Evolutionary conservation across 768 basidiomycete species (phyloP), one percentile per base, ranked within the genome.

Genomic region (Dictyophora rubrovolvata): DNA sequence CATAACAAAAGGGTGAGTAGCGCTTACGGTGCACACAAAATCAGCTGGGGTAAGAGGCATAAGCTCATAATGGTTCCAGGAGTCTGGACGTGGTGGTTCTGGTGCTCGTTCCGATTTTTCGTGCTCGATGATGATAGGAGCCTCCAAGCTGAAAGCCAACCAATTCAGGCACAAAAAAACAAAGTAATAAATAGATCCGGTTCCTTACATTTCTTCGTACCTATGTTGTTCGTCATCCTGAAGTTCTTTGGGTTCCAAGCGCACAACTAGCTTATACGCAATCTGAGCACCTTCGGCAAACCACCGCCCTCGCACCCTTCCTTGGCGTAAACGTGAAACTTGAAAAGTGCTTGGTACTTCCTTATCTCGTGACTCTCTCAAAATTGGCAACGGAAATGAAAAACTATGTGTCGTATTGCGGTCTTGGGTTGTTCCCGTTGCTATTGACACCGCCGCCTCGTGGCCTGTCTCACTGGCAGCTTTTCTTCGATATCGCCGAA

Each of bases 41-140:
- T 85, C 81, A 21, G 86, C 75, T 0, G 76, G 75, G 22, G 85
- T 78, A 64, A 87, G 85, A 1, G 81, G 72, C 58, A 75, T 77
- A 47, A 89, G 69, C 36, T 84, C 81, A 69, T 85, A 79, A 67
- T 88, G 87, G 20, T 86, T 64, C 86, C 87, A 89, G 0, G 79
- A 78, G 46, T 77, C 75, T 2, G 76, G 72, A 54, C 18, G 51
- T 33, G 36, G 17, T 28, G 54, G 36, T 8, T 75, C 69, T 46
- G 71, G 66, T 12, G 69, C 57, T 1, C 71, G 67, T 34, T 77
- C 79, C 64, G 85, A 83, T 20, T 82, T 84, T 54, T 84, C 83
- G 4, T 81, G 80, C 51, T 84, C 79, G 28, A 84, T 72, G 20
- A 85, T 65, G 48, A 88, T 74, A 5, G 87, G 87, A 3, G 82